These are phyloP conservation scores for Colletotrichum orchidophilum DNA, from an alignment of 2,329 filamentous ascomycete species.

Conservation along the genomic window DNA sequence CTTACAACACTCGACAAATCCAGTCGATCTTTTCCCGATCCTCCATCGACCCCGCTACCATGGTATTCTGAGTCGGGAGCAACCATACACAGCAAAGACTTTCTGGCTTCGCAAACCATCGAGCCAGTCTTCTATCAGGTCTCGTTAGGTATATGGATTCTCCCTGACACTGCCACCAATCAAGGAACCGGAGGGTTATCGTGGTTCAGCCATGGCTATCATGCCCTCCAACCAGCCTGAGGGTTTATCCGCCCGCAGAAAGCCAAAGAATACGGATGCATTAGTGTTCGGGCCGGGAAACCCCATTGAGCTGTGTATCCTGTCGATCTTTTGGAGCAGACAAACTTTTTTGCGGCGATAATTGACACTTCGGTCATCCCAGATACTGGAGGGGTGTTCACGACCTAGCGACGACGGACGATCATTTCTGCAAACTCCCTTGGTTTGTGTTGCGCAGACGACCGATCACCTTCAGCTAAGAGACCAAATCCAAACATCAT, in stretches of 20 bases:
- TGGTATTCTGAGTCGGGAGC: background rate
- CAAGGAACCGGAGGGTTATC: background rate
- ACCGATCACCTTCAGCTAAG: background rate
- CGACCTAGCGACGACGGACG: background rate
- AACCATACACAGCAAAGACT: background rate
- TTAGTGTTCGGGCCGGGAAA: background rate
- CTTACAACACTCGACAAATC: background rate
- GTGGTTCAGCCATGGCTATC: background rate
- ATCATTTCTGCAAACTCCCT: background rate
- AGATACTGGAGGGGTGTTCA: background rate
- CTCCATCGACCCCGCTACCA: constrained; percentile 7
- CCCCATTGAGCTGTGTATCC: background rate
- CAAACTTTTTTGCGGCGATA: background rate
- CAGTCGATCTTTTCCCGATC: constrained; percentile 17
- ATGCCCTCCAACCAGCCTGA: background rate
- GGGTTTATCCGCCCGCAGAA: background rate
- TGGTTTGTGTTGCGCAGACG: background rate
- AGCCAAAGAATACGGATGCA: background rate
- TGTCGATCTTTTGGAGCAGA: background rate
- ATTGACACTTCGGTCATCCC: background rate
- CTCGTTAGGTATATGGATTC: background rate
- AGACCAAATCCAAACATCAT: background rate
- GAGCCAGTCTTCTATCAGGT: background rate
- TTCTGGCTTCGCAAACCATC: background rate
- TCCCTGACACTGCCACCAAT: background rate